Percentiles rank a stretch among this genome's conserved stretches.
Evolutionary conservation across 495 filamentous ascomycete genomes (phyloP).

Genomic region (Penicillium lagena): DNA sequence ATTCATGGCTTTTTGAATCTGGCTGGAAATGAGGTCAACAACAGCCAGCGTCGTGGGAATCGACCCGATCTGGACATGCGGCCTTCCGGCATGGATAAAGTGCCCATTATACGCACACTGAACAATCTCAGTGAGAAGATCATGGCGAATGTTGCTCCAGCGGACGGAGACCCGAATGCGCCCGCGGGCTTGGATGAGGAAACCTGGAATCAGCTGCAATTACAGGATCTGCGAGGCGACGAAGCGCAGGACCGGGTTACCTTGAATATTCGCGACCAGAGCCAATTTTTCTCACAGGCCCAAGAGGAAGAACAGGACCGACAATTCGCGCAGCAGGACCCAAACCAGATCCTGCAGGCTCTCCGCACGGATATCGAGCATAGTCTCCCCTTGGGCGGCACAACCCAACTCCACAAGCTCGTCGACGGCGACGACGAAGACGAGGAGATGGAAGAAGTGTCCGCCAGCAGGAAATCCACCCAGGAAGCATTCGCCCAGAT

Average conservation of each 20-base stretch:
- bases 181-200: conserved; percentile 67
- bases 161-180: conserved; percentile 59
- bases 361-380: conserved; percentile 55
- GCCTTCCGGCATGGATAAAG: conserved; percentile 56
- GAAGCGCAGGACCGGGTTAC: conserved; percentile 65
- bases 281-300: conserved; percentile 65
- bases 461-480: conserved; percentile 21
- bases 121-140: conserved; percentile 88
- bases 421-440: conserved; percentile 56
- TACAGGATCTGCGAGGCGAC: conserved; percentile 79
- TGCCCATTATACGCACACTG: conserved; percentile 75
- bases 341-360: conserved; percentile 55
- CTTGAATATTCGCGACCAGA: conserved; percentile 83
- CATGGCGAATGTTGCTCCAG: conserved; percentile 74
- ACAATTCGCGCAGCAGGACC: conserved; percentile 58
- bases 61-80: conserved; percentile 83
- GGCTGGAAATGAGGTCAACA: conserved; percentile 88
- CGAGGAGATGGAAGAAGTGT: conserved; percentile 45
- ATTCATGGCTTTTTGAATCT: conserved; percentile 88
- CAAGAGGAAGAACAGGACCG: conserved; percentile 51
- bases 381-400: conserved; percentile 50
- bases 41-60: conserved; percentile 73
- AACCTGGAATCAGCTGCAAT: conserved; percentile 62
- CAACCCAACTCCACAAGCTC: conserved; percentile 33
- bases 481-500: conserved; percentile 35